Conservation (phyloP, 2,329 filamentous ascomycete species). For the Phaeosphaeria sp. region DNA sequence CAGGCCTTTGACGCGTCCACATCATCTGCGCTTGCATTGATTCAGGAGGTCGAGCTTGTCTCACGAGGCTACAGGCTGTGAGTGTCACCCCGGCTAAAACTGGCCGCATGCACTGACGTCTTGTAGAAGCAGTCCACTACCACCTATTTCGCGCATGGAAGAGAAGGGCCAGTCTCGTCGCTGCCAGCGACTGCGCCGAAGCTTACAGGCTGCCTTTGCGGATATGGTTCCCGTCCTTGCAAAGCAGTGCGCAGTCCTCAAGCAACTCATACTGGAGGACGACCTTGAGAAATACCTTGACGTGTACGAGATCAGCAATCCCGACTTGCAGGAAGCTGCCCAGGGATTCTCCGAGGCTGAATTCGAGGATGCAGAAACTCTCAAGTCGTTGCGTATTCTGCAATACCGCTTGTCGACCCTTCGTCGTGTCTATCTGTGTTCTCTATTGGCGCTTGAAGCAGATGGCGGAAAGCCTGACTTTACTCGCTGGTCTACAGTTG, state of each 20-base stretch:
- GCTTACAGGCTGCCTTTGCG: constrained; percentile 73
- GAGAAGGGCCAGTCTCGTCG: constrained; percentile 79
- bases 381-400: constrained; percentile 74
- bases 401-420: constrained; percentile 77
- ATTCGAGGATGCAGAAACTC: constrained; percentile 75
- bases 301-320: constrained; percentile 57
- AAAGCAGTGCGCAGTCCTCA: constrained; percentile 71
- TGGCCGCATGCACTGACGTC: constrained; percentile 24
- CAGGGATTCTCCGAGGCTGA: constrained; percentile 67
- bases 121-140: constrained; percentile 80
- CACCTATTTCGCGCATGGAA: constrained; percentile 91
- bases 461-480: constrained; percentile 80
- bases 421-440: constrained; percentile 85
- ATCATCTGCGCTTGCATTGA: constrained; percentile 77
- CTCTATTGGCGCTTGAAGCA: constrained; percentile 85
- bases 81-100: constrained; percentile 41
- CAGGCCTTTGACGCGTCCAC: constrained; percentile 82
- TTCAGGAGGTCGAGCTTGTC: constrained; percentile 95
- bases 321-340: constrained; percentile 54
- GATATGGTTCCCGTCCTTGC: constrained; percentile 75
- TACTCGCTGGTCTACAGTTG: constrained; percentile 76
- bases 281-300: constrained; percentile 94
- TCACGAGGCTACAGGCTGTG: constrained; percentile 87
- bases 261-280: constrained; percentile 75
- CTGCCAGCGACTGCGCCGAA: constrained; percentile 79